A percentile compares a stretch with the other conserved stretches of the same genome.
These are phyloP conservation scores for Kingdonia uniflora DNA, from an alignment of 164 flowering plant genomes.

Conservation along the genomic window DNA sequence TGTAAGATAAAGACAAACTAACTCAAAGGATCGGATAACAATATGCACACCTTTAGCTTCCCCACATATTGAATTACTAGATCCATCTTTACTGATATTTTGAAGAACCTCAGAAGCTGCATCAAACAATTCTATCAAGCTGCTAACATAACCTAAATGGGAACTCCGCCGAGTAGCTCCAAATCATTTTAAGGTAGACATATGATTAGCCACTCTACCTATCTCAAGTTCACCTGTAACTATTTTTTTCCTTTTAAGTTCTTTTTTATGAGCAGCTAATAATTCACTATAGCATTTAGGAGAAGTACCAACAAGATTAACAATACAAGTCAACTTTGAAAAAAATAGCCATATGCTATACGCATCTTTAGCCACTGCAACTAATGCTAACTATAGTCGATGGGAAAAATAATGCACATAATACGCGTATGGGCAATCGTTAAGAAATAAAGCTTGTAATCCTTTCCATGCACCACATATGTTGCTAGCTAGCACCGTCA, in stretches of 20 bases:
- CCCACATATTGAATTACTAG: too few species aligned
- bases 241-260: too few species aligned
- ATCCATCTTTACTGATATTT: background rate
- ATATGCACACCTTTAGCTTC: too few species aligned
- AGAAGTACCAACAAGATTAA: too few species aligned
- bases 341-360: too few species aligned
- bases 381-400: background rate
- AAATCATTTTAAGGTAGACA: background rate
- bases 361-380: background rate
- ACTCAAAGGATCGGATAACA: background rate
- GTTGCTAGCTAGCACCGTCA: background rate
- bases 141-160: background rate
- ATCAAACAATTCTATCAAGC: too few species aligned
- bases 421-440: too few species aligned
- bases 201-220: slow-evolving; percentile 1
- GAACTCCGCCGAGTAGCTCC: background rate
- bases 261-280: too few species aligned
- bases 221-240: background rate
- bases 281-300: too few species aligned
- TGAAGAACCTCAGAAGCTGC: background rate
- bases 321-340: too few species aligned
- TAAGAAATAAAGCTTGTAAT: too few species aligned
- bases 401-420: background rate
- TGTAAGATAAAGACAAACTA: background rate
- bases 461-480: too few species aligned